Evolutionary conservation across 2,329 filamentous ascomycete genomes (phyloP), one percentile per base, ranked within the genome.

Genomic region (Aspergillus fructus): DNA sequence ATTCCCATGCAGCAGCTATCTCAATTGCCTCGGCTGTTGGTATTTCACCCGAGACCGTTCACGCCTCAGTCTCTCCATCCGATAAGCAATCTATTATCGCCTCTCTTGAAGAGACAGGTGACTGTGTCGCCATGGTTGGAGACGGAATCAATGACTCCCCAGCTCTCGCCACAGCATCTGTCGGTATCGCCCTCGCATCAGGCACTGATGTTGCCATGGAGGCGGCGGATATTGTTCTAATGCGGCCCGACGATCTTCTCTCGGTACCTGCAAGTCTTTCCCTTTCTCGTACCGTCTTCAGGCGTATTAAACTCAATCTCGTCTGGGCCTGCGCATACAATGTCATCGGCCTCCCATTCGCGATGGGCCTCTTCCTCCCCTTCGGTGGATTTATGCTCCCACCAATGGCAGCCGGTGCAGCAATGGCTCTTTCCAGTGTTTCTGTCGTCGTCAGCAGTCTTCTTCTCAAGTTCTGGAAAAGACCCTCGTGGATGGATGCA

Each of bases 71-170:
- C 48, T 91, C 90, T 4, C 94, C 94, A 0, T 88, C 91, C 62
- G 90, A 96, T 76, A 99, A 99, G 73, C 93, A 96, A 72, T 80
- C 83, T 27, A 96, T 97, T 64, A 83, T 99, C 66, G 84, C 86
- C 49, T 79, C 88, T 53, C 83, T 97, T 17, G 91, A 97, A 76
- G 79, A 81, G 0, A 75, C 81, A 50, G 91, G 91, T 59, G 85
- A 92, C 66, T 81, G 89, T 49, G 91, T 97, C 24, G 94, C 91
- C 64, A 99, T 99, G 94, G 93, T 97, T 13, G 93, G 94, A 52
- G 94, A 99, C 73, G 94, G 94, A 42, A 97, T 99, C 83, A 99
- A 99, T 75, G 94, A 99, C 78, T 96, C 92, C 0, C 94, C 94
- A 0, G 94, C 94, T 0, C 85, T 99, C 11, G 94, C 92, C 0